Evolutionary conservation across 2,329 filamentous ascomycete species (phyloP).

Genomic region (Fusarium sp.): DNA sequence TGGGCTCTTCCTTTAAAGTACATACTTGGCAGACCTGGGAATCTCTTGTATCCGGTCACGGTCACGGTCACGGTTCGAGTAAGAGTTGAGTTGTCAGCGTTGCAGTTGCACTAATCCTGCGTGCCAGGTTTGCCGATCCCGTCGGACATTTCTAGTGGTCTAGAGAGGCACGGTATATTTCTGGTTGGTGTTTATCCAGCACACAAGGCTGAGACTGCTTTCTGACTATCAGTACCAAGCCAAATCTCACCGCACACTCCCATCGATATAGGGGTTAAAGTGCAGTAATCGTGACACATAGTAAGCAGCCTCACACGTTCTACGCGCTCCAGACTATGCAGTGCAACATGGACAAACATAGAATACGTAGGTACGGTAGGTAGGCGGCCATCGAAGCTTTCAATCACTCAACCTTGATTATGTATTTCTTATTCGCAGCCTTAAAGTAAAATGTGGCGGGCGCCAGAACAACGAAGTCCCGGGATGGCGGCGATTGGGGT

Average conservation of each 20-base stretch:
- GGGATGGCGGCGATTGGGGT: slow-evolving; percentile 24
- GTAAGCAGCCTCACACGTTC: slow-evolving; percentile 20
- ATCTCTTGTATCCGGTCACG: slow-evolving; percentile 6
- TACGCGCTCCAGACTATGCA: slow-evolving; percentile 11
- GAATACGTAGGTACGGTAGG: background rate
- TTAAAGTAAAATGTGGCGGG: slow-evolving; percentile 37
- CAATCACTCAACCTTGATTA: slow-evolving; percentile 10
- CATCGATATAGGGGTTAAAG: slow-evolving; percentile 13
- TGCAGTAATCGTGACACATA: too few species aligned
- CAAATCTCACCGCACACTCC: slow-evolving; percentile 9
- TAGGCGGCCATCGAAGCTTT: slow-evolving; percentile 1
- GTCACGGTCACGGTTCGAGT: slow-evolving; percentile 17
- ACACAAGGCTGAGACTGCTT: slow-evolving; percentile 30
- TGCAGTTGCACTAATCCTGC: slow-evolving; percentile 34
- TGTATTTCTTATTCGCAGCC: slow-evolving; percentile 19
- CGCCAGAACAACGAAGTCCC: slow-evolving; percentile 32
- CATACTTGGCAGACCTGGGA: slow-evolving; percentile 4
- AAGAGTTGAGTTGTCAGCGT: slow-evolving; percentile 31
- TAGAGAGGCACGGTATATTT: slow-evolving; percentile 8
- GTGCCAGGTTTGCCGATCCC: slow-evolving; percentile 18
- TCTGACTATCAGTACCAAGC: background rate
- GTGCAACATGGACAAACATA: slow-evolving; percentile 5
- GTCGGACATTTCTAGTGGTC: slow-evolving; percentile 35
- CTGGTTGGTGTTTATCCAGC: background rate
- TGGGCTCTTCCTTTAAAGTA: slow-evolving; percentile 12